Base-by-base conservation (phyloP, 2,329 filamentous ascomycete species). In the Penicillium corylophilum region DNA sequence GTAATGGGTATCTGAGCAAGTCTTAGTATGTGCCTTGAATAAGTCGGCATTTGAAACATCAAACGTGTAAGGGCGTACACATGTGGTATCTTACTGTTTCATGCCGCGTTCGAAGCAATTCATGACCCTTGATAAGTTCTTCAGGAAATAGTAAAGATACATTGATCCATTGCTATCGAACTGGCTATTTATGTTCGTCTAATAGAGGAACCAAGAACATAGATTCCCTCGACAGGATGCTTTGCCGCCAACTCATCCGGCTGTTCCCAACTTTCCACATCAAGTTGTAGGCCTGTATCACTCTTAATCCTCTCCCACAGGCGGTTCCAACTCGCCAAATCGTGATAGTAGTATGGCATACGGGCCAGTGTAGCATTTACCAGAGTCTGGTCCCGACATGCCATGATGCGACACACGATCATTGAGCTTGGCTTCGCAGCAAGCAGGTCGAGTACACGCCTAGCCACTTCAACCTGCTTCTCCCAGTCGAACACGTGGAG, bases 301-400 rank as follows among this genome's bases (percentile, higher is more conserved):
- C 36, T 35, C 16, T 46, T n/a, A 15, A 51, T 38, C 6, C 38
- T 8, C 28, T 51, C 44, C 48, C 48, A 51, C 29, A 51, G 29
- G 1, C 38, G 23, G 16, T 42, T 41, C 48, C 48, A 51, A 23
- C 48, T 51, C 15, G 44, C 48, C 38, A 51, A 12, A 13, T 51
- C 48, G 15, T 51, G 48, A 8, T 51, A 51, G 23, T 51, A 51
- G 23, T 51, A 51, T 6, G 48, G 48, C 13, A 51, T 13, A 10
- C 48, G 48, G 1, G 38, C 48, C 15, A 16, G 33, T 3, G 48
- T 39, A n/a, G 43, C 43, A 38, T 51, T 51, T 3, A 41, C 28
- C 1, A 35, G 16, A 2, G 23, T 24, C 18, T 51, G 48, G 12
- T 51, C 44, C n/a, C n/a, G n/a, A n/a, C n/a, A n/a, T n/a, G n/a